Base-by-base conservation (phyloP, 352 stramenopile genomes). In the Pythium biforme region DNA sequence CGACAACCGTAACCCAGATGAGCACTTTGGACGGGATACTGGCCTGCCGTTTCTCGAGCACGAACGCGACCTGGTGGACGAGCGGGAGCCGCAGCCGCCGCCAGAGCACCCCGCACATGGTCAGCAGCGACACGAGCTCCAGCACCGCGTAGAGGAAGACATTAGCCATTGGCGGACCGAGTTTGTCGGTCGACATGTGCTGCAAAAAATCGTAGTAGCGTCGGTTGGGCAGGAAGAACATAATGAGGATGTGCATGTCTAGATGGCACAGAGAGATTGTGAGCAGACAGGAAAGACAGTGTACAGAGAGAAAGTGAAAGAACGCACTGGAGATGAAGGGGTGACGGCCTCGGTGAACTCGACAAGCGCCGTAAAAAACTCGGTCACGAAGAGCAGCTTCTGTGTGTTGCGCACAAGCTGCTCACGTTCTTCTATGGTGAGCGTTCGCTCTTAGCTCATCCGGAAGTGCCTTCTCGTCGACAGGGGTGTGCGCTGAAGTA, bases 1-100 rank as follows among this genome's bases (percentile, higher is more conserved):
- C 5, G 54, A 61, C 27, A 15, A 50, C 23, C 4, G 73, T 37
- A 2, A 69, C 55, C 65, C 72, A 79, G 0, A 66, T 64, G 27
- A 74, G 45, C 12, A 79, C 23, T 26, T 70, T 70, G 22, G 57
- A 45, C 34, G 74, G 70, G 26, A 81, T 69, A 6, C 62, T 46
- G 11, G 66, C 29, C 49, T 57, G 59, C 45, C 74, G 70, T 8
- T 62, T 73, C 39, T 77, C 70, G 20, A 81, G 26, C 11, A 76
- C 72, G 23, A 76, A 79, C n/a, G 66, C 69, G 8, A 76, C 34
- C 22, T 75, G 63, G 29, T 73, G 73, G 5, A 70, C 0, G 22
- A 66, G 56, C 4, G 50, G 62, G 46, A 76, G 48, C 1, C 68
- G 49, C 14, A 63, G 61, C 9, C 68, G 65, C 1, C 57, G 46